Conservation (phyloP, 1,139 yeast genomes). For the Geotrichum fermentans region DNA sequence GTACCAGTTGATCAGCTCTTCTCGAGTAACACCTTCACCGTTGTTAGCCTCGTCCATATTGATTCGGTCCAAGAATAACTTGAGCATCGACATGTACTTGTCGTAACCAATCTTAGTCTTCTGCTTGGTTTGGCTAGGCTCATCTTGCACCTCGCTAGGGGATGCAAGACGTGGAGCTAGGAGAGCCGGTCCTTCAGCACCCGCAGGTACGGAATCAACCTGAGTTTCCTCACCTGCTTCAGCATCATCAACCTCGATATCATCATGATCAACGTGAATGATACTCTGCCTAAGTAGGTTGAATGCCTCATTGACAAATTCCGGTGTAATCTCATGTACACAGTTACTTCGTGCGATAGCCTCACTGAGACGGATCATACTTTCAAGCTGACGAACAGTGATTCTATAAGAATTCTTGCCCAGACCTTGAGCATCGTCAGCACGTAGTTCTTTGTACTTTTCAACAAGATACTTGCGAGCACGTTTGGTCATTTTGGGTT, state of each 20-base stretch:
- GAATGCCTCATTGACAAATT: slow-evolving; percentile 90
- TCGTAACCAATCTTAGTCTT: slow-evolving; percentile 71
- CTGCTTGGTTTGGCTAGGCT: slow-evolving; percentile 25
- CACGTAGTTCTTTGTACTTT: slow-evolving; percentile 80
- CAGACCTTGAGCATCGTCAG: slow-evolving; percentile 87
- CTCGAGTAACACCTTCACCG: slow-evolving; percentile 64
- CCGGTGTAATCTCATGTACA: slow-evolving; percentile 79
- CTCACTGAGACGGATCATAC: slow-evolving; percentile 84
- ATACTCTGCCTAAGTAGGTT: slow-evolving; percentile 85
- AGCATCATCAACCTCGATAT: slow-evolving; percentile 64
- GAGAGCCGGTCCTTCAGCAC: slow-evolving; percentile 13
- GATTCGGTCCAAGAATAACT: slow-evolving; percentile 66
- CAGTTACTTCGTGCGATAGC: slow-evolving; percentile 98
- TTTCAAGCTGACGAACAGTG: slow-evolving; percentile 94
- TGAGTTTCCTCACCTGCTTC: slow-evolving; percentile 20
- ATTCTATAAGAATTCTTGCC: slow-evolving; percentile 84
- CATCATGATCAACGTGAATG: slow-evolving; percentile 91
- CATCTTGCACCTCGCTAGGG: slow-evolving; percentile 13
- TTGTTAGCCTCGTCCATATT: slow-evolving; percentile 43
- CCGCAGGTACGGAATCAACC: slow-evolving; percentile 17
- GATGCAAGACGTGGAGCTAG: slow-evolving; percentile 12
- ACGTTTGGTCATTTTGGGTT: slow-evolving; percentile 78
- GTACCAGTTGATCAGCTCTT: slow-evolving; percentile 74
- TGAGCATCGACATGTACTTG: slow-evolving; percentile 80
- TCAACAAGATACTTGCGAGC: slow-evolving; percentile 76